Evolutionary conservation across 2,329 filamentous ascomycete species (phyloP), one percentile per base, ranked within the genome.

Genomic region (Taxawa tesnikishii): DNA sequence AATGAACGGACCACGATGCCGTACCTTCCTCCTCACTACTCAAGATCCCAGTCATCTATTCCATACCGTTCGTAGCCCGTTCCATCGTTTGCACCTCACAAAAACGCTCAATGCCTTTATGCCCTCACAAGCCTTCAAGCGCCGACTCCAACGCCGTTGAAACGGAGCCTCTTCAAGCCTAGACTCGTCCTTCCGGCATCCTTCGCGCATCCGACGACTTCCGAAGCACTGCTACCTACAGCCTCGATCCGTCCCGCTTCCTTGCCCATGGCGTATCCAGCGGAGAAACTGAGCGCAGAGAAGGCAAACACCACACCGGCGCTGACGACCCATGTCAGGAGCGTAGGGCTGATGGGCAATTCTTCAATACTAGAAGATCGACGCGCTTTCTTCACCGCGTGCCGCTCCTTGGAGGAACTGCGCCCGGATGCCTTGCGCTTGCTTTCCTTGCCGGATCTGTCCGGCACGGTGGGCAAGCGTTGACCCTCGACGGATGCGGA

Each of bases 281-380:
- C 73, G 1, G 70, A 70, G 49, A 78, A 79, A 43, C 71, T 74
- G 39, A 78, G 65, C 2, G 73, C 74, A 11, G 69, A 73, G 34
- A 78, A 67, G 0, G 77, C 60, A 3, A 78, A 70, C 2, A 78
- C 70, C 12, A 78, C 72, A 2, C 74, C 73, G 1, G 74, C 74
- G 29, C 70, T 73, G 28, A 77, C 67, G 4, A 77, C 68, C 74
- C 74, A 79, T 0, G 73, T 76, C 42, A 78, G 65, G 6, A 78
- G 55, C 0, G 73, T 77, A 1, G 73, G 73, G 18, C 62, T 69
- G 36, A 72, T 61, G 5, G 57, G 26, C 17, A 38, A 21, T 13
- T 40, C 39, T 5, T 31, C 29, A 9, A 15, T 19, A 10, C 15
- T 35, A 15, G 42, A 29, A 4, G 45, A 43, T 31, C 52, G 50